phyloP scores from a whole-genome alignment of 352 stramenopile genomes.

The Phytophthora citricola region DNA sequence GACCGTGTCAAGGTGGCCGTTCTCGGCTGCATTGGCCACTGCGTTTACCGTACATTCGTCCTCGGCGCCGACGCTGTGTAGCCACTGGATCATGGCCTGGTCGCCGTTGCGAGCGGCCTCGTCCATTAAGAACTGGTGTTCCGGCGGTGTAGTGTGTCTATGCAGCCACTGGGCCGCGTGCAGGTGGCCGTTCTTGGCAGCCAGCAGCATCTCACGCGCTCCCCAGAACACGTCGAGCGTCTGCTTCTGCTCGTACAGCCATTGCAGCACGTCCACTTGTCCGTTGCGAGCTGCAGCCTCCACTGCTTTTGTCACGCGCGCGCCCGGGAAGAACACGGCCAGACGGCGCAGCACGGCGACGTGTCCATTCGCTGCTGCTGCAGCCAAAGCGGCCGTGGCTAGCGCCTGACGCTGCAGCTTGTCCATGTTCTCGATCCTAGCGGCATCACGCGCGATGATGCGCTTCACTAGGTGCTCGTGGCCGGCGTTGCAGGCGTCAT shows the following conservation, averaged over 20 bases:
- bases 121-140: conserved; percentile 41
- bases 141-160: conserved; percentile 31
- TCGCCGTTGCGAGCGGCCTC: conserved; percentile 45
- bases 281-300: conserved; percentile 37
- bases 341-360: conserved; percentile 36
- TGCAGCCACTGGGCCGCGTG: conserved; percentile 47
- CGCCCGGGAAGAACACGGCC: conserved; percentile 19
- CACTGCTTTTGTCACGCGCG: conserved; percentile 42
- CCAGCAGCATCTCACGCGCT: conserved; percentile 35
- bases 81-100: conserved; percentile 47
- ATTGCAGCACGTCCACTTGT: conserved; percentile 40
- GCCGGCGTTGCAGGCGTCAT: conserved; percentile 11
- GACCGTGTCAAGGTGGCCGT: conserved; percentile 49
- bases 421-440: conserved; percentile 1
- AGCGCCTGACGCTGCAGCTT: conserved; percentile 28
- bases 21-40: conserved; percentile 44
- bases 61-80: conserved; percentile 29
- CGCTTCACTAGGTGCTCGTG: conserved; percentile 28
- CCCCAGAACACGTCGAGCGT: conserved; percentile 34
- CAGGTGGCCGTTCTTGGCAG: conserved; percentile 43
- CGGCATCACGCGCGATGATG: conserved; percentile 11
- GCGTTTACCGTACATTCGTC: conserved; percentile 46
- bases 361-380: conserved; percentile 23
- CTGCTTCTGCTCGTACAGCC: conserved; percentile 35
- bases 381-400: conserved; percentile 20